A percentile compares a stretch with the other conserved stretches of the same genome.
Conservation (phyloP, 2,329 filamentous ascomycete species). For the Fusarium sarcochroum region DNA sequence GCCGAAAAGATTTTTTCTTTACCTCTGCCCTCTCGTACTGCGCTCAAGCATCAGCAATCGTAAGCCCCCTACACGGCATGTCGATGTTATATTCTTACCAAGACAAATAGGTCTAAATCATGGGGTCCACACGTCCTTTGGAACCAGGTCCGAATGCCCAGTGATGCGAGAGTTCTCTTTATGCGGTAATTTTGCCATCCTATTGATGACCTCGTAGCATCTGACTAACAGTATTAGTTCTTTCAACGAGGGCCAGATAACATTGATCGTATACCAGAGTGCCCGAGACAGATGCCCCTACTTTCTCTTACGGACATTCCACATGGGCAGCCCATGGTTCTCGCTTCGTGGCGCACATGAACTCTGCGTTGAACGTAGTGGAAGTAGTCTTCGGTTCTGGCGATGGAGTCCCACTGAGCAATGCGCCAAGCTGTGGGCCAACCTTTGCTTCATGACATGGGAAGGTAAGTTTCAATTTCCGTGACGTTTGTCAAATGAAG, state of each 20-base stretch:
- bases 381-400: conserved; percentile 64
- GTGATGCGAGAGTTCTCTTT: conserved; percentile 66
- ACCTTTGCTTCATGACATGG: conserved; percentile 70
- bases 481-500: too few relatives aligned
- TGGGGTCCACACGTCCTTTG: conserved; percentile 62
- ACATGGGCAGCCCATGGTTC: conserved; percentile 59
- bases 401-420: conserved; percentile 64
- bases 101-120: conserved; percentile 58
- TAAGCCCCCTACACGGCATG: conserved; percentile 33
- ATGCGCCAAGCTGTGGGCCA: conserved; percentile 66
- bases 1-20: conserved; percentile 72
- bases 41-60: conserved; percentile 59
- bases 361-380: conserved; percentile 65
- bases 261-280: conserved; percentile 66
- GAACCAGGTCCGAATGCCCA: conserved; percentile 60
- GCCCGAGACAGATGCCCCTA: conserved; percentile 60
- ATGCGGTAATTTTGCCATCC: conserved; percentile 60
- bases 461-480: conserved; percentile 61
- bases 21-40: conserved; percentile 65
- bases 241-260: conserved; percentile 69
- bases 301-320: conserved; percentile 62
- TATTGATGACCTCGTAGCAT: background rate
- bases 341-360: conserved; percentile 68
- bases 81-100: conserved; percentile 15
- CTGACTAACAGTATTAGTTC: conserved; percentile 55